phyloP scores from a whole-genome alignment of 2,329 filamentous ascomycete species.

The Akanthomyces muscarius region DNA sequence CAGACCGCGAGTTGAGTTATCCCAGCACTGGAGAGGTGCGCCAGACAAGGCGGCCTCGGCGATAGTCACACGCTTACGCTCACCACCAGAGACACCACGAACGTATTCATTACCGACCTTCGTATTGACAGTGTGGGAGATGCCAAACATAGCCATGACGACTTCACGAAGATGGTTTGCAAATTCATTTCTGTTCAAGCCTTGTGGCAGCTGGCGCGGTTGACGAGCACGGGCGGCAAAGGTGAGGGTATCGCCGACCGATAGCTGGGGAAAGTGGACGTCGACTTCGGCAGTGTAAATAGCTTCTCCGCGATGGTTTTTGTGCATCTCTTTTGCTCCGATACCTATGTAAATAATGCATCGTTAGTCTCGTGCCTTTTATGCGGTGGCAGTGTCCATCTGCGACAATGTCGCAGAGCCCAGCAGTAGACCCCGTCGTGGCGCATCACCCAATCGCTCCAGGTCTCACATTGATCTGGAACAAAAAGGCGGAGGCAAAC shows the following conservation, averaged over 20 bases:
- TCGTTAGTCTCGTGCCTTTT: background rate
- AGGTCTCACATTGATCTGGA: slow-evolving; percentile 9
- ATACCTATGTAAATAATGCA: slow-evolving; percentile 40
- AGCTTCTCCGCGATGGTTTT: slow-evolving; percentile 70
- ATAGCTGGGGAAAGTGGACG: slow-evolving; percentile 70
- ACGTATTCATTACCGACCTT: slow-evolving; percentile 71
- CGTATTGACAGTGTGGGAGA: slow-evolving; percentile 63
- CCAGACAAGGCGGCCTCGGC: slow-evolving; percentile 57
- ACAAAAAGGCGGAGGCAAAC: background rate
- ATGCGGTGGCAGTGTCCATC: background rate
- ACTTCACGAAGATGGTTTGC: slow-evolving; percentile 57
- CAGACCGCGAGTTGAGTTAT: slow-evolving; percentile 70
- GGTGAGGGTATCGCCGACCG: slow-evolving; percentile 69
- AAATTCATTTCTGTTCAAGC: slow-evolving; percentile 48
- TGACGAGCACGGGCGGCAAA: slow-evolving; percentile 68
- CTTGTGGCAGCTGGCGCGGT: slow-evolving; percentile 55
- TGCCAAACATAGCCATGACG: slow-evolving; percentile 20
- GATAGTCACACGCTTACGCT: slow-evolving; percentile 65
- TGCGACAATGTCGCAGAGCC: slow-evolving; percentile 10
- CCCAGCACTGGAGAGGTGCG: slow-evolving; percentile 61
- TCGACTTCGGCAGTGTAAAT: slow-evolving; percentile 82
- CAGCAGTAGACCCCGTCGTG: background rate
- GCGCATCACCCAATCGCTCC: background rate
- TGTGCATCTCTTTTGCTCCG: slow-evolving; percentile 66
- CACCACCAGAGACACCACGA: slow-evolving; percentile 70